Conservation (phyloP, 192 early-diverging fungal genomes). For the Coemansia sp. region DNA sequence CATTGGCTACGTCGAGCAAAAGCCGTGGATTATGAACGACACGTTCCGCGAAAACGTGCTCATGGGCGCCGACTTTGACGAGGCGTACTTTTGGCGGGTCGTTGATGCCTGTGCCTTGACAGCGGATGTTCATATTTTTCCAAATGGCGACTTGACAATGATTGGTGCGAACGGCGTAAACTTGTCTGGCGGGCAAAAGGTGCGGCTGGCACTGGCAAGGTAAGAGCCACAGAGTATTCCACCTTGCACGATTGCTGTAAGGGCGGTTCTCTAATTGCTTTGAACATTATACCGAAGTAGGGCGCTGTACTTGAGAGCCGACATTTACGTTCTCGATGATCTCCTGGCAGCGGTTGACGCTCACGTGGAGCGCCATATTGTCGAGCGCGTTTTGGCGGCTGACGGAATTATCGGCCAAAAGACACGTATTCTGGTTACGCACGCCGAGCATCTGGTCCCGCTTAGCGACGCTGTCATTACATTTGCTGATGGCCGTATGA, state of each 20-base stretch:
- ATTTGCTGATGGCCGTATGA: conserved; percentile 9
- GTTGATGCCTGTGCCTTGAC: conserved; percentile 31
- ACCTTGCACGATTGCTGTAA: not conserved
- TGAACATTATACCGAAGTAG: conserved; percentile 15
- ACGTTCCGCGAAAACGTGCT: conserved; percentile 53
- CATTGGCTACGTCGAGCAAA: conserved; percentile 47
- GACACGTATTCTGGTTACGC: conserved; percentile 59
- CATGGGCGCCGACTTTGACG: conserved; percentile 38
- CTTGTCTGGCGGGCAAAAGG: conserved; percentile 63
- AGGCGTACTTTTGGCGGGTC: conserved; percentile 17
- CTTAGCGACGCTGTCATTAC: conserved; percentile 21
- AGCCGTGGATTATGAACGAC: conserved; percentile 38
- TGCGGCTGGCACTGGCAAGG: conserved; percentile 61
- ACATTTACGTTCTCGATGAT: conserved; percentile 70
- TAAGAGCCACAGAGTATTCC: not conserved
- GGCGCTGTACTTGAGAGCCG: conserved; percentile 62
- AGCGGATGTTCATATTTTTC: conserved; percentile 20
- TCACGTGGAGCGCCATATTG: conserved; percentile 57
- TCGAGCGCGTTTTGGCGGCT: conserved; percentile 46
- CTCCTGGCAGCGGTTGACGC: conserved; percentile 67
- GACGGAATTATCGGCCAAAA: conserved; percentile 37
- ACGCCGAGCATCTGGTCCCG: conserved; percentile 44
- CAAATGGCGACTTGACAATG: conserved; percentile 46
- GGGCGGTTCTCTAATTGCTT: not conserved
- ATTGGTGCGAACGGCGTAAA: conserved; percentile 60